phyloP scores from a whole-genome alignment of 1,139 yeast genomes.

The Candida tetrigidarum region DNA sequence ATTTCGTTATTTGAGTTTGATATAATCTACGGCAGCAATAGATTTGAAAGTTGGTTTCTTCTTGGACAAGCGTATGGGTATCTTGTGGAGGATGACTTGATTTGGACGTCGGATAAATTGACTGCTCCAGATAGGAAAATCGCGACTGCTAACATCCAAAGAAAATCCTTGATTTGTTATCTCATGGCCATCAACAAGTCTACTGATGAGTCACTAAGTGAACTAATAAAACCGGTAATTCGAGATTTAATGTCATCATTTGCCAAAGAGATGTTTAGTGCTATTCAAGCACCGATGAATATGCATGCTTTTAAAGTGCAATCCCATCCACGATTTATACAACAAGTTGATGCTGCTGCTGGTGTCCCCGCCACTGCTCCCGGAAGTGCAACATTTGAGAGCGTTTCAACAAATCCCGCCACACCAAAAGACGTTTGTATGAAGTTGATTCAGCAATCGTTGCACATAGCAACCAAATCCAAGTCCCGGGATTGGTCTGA shows the following conservation, averaged over 20 bases:
- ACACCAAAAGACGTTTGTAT: conserved; percentile 32
- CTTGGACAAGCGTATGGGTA: conserved; percentile 82
- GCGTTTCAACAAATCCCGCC: conserved; percentile 25
- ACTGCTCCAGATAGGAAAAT: conserved; percentile 65
- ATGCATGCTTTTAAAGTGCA: conserved; percentile 53
- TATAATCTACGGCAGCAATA: conserved; percentile 61
- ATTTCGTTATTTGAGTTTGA: conserved; percentile 69
- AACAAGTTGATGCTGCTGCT: conserved; percentile 25
- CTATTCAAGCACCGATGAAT: conserved; percentile 71
- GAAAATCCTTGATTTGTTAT: conserved; percentile 73
- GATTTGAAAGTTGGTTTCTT: conserved; percentile 87
- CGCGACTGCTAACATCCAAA: conserved; percentile 66
- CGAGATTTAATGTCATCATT: conserved; percentile 58
- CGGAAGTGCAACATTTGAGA: conserved; percentile 29
- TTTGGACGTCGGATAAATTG: conserved; percentile 89
- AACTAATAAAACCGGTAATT: conserved; percentile 34
- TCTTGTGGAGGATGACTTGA: conserved; percentile 84
- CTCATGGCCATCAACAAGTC: conserved; percentile 71
- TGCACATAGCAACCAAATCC: conserved; percentile 48
- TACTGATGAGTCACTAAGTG: conserved; percentile 25
- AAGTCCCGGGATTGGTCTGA: conserved; percentile 63
- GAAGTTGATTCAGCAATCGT: conserved; percentile 39
- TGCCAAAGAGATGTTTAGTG: conserved; percentile 64
- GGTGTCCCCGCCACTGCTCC: too few species aligned
- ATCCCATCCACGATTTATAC: conserved; percentile 38